Conservation (phyloP, 768 basidiomycete species). For the Nidula microcarpa region DNA sequence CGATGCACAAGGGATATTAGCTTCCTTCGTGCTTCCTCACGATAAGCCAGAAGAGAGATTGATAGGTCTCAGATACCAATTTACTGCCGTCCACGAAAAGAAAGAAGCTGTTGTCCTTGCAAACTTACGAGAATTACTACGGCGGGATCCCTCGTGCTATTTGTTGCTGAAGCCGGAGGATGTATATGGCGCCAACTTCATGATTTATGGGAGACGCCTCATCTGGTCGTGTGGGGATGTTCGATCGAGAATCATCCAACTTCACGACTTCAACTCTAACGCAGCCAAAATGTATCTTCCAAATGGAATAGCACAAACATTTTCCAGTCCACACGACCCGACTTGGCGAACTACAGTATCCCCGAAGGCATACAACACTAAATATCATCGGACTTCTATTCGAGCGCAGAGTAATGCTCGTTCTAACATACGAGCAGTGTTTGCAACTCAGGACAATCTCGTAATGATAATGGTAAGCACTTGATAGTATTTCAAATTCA, state of each 20-base stretch:
- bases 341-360: neutral
- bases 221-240: neutral
- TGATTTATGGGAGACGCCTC: neutral
- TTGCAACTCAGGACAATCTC: neutral
- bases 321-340: neutral
- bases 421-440: neutral
- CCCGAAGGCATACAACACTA: neutral
- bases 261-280: neutral
- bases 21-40: neutral
- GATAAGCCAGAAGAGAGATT: conserved; percentile 4
- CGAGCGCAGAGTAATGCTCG: neutral
- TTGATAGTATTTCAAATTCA: no score
- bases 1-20: neutral
- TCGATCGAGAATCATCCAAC: neutral
- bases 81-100: neutral
- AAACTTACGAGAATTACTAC: neutral
- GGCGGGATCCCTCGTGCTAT: neutral
- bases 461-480: neutral
- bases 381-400: neutral
- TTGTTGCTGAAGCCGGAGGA: neutral
- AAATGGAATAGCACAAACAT: no score
- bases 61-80: conserved; percentile 4
- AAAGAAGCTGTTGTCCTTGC: neutral
- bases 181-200: neutral
- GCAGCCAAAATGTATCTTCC: neutral